phyloP scores from a whole-genome alignment of 192 early-diverging fungal genomes.

The Coemansia sp. region DNA sequence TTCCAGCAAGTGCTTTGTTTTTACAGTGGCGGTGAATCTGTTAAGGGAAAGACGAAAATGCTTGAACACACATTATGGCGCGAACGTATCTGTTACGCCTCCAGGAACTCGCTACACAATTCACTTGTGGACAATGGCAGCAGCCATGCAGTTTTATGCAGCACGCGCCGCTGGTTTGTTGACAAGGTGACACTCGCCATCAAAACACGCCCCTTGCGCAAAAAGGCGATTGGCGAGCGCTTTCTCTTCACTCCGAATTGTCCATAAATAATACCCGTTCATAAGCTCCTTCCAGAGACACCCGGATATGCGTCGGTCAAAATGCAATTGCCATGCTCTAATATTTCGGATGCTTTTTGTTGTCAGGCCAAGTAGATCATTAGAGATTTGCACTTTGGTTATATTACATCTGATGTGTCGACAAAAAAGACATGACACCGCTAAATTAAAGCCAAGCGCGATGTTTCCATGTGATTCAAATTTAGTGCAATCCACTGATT shows the following conservation, averaged over 20 bases:
- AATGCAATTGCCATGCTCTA: no score
- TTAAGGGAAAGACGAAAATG: not conserved
- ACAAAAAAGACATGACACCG: no score
- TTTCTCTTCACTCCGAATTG: no score
- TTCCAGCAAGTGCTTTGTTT: no score
- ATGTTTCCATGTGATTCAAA: no score
- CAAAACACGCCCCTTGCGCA: no score
- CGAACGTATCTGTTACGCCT: not conserved
- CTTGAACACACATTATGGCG: not conserved
- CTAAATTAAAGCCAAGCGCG: no score
- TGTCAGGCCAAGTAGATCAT: not conserved
- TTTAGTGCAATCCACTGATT: no score
- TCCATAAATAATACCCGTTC: not conserved
- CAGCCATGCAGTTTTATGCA: conserved; percentile 1
- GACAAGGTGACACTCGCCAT: not conserved
- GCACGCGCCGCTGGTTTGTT: not conserved
- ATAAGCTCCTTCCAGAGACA: not conserved
- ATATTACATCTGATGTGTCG: no score
- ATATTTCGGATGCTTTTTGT: not conserved
- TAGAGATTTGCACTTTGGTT: not conserved
- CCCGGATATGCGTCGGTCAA: not conserved
- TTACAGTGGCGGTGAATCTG: not conserved
- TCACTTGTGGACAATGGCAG: not conserved
- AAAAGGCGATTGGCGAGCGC: no score
- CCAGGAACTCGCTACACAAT: not conserved